Conservation (phyloP, 148 eudicot genomes). For the Vaccinium macrocarpon region DNA sequence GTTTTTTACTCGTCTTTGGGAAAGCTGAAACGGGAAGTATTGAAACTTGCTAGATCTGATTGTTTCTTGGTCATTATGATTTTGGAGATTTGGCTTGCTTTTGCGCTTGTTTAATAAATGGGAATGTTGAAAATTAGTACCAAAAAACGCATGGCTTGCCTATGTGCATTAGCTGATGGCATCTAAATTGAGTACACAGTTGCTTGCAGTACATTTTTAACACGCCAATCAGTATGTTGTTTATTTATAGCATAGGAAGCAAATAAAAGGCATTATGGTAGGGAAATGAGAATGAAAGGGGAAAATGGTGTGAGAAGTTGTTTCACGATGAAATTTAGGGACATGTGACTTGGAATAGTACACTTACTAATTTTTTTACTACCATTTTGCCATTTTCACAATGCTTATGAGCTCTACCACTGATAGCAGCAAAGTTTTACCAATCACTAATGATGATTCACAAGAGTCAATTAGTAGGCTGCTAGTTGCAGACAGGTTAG, state of each 20-base stretch:
- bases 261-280: not conserved
- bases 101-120: not conserved
- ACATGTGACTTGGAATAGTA: not conserved
- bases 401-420: not conserved
- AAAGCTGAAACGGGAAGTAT: not conserved
- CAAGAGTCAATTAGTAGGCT: not conserved
- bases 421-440: not conserved
- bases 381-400: not conserved
- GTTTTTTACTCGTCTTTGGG: not conserved
- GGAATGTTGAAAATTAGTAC: not conserved
- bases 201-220: not conserved
- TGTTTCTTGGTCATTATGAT: not conserved
- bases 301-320: not conserved
- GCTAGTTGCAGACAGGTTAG: not conserved
- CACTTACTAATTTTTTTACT: not conserved
- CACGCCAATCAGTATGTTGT: not conserved
- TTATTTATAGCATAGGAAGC: not conserved
- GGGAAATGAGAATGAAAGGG: not conserved
- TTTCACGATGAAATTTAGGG: not conserved
- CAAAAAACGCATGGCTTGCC: not conserved
- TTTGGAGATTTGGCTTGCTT: not conserved
- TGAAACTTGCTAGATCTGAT: slow-evolving; percentile 11
- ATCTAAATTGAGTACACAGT: not conserved
- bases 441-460: not conserved
- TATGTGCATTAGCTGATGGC: not conserved